Evolutionary conservation across 2,329 filamentous ascomycete species (phyloP).

Genomic region (Aureobasidium sp.): DNA sequence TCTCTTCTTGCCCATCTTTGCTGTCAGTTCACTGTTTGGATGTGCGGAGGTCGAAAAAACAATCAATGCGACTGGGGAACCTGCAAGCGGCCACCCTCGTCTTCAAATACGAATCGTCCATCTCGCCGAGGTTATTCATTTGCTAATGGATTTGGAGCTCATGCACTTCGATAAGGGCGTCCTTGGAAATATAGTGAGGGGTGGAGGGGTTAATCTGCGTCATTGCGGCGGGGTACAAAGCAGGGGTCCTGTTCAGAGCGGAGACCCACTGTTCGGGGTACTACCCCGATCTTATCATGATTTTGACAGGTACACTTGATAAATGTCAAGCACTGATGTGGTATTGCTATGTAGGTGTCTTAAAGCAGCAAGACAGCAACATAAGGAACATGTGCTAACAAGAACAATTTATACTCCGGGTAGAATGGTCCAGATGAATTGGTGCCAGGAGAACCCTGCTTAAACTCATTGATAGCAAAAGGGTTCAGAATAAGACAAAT

Average conservation of each 20-base stretch:
- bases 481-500: too few relatives aligned
- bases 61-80: background rate
- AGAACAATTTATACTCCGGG: too few relatives aligned
- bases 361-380: too few relatives aligned
- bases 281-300: background rate
- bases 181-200: background rate
- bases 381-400: too few relatives aligned
- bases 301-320: too few relatives aligned
- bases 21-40: background rate
- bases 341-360: too few relatives aligned
- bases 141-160: background rate
- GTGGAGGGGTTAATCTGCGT: background rate
- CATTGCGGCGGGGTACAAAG: background rate
- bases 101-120: background rate
- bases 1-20: constrained; percentile 20
- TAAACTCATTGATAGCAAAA: too few relatives aligned
- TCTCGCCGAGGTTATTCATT: background rate
- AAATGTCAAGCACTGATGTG: too few relatives aligned
- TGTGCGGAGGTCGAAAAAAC: background rate
- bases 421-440: too few relatives aligned
- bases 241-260: background rate
- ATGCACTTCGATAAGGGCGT: background rate
- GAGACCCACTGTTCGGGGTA: background rate
- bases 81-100: background rate
- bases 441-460: too few relatives aligned